Evolutionary conservation across 331 rosid species (phyloP), one percentile per base, ranked within the genome.

Genomic region (Phaseolus coccineus): DNA sequence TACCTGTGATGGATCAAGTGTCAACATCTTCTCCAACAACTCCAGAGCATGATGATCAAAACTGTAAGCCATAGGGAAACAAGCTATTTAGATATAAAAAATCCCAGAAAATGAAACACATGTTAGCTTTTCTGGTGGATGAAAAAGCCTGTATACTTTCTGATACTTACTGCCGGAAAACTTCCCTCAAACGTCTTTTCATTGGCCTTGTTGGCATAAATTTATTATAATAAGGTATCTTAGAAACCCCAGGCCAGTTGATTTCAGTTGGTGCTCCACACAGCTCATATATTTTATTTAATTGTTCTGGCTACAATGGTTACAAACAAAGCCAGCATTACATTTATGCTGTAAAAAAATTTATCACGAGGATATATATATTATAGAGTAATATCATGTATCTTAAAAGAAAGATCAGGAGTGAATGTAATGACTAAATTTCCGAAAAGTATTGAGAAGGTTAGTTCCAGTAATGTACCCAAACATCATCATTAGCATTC

Each of bases 181-280:
- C 93, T 79, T 94, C 98, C 78, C 96, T 85, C 58, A 94, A 81
- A 42, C 96, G 97, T 77, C 94, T 89, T 87, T 92, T 94, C 93
- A 94, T 79, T 3, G 90, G 94, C 83, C 98, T 90, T 62, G 98
- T 76, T 47, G 97, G 98, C 87, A 88, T 94, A 85, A 91, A 89
- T 85, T 94, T 90, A 86, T 89, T 90, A 82, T 91, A 94, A 92
- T 93, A 94, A 53, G 98, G 97, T 76, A 85, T 90, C 85, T 91
- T 94, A 0, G 98, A 89, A 79, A 91, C 97, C 69, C 98, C 98
- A 39, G 98, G 98, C 98, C 98, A 94, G 73, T 89, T 94, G 57
- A 83, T 85, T 81, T 94, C 98, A 87, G 92, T 96, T 4, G 98
- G 97, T 35, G 96, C 95, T 77, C 98, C 98, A 79, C 98, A 94